A percentile compares a stretch with the other conserved stretches of the same genome.
These are phyloP conservation scores for Larix kaempferi DNA, from an alignment of 75 land plant species.

Conservation along the genomic window DNA sequence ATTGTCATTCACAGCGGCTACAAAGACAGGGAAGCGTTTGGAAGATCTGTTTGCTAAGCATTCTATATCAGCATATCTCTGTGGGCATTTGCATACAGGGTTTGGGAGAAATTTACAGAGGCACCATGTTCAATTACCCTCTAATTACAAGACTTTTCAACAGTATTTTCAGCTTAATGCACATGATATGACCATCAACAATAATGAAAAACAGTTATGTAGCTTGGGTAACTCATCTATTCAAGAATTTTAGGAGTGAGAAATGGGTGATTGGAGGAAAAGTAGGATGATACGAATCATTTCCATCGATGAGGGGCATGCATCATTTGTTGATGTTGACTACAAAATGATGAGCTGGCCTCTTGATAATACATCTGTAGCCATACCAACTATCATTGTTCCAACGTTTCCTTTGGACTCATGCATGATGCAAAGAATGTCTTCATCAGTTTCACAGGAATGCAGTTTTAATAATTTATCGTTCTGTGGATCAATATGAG, in stretches of 20 bases:
- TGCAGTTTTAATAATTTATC: slow-evolving; percentile 22
- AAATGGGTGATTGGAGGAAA: slow-evolving; percentile 97
- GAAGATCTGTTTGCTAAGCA: slow-evolving; percentile 71
- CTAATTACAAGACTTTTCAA: background rate
- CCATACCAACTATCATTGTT: slow-evolving; percentile 63
- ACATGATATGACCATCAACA: slow-evolving; percentile 19
- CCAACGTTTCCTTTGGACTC: slow-evolving; percentile 95
- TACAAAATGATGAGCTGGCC: slow-evolving; percentile 15
- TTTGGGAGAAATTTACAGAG: slow-evolving; percentile 87
- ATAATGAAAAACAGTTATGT: slow-evolving; percentile 17
- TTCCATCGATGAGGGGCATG: slow-evolving; percentile 83
- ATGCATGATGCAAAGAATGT: slow-evolving; percentile 56
- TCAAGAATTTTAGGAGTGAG: slow-evolving; percentile 98
- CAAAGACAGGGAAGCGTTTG: slow-evolving; percentile 61
- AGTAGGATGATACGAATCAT: slow-evolving; percentile 74
- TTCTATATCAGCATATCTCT: slow-evolving; percentile 71
- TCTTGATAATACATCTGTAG: slow-evolving; percentile 12
- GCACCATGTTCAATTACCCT: slow-evolving; percentile 36
- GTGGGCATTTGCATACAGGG: slow-evolving; percentile 89
- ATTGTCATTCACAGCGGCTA: slow-evolving; percentile 77
- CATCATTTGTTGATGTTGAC: slow-evolving; percentile 74
- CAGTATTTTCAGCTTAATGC: slow-evolving; percentile 43
- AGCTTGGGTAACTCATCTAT: slow-evolving; percentile 5
- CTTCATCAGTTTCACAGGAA: slow-evolving; percentile 21
- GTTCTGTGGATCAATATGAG: slow-evolving; percentile 40